Evolutionary conservation across 2,329 filamentous ascomycete genomes (phyloP), one percentile per base, ranked within the genome.

Genomic region (Hirsutella rhossiliensis): DNA sequence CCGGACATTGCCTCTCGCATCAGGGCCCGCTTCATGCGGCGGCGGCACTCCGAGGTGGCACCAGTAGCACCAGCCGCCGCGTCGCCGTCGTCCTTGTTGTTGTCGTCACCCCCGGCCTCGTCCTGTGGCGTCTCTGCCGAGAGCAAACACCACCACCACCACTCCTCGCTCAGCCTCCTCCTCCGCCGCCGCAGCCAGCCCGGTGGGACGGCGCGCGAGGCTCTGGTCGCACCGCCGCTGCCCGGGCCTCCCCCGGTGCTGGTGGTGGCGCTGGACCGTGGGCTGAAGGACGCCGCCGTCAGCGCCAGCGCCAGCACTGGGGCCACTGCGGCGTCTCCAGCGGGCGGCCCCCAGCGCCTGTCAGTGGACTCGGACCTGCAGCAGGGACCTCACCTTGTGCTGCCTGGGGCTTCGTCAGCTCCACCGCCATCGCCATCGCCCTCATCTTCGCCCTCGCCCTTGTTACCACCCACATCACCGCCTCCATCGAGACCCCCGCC

Each of bases 1-100:
- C 52, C 55, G 32, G 67, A 71, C 49, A 55, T 73, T 45, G 65
- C 60, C 52, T 64, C 68, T 49, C 68, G 67, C 49, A 62, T 73
- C 53, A 65, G 66, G 56, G 67, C 67, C 52, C 69, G 64, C 49
- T 65, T 73, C 47, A 58, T 65, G 44, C 59, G 67, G 38, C 52
- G 58, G 47, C 62, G 68, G 50, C 62, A 66, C 45, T 71, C 68
- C 13, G 12, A 13, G 44, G 57, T 59, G 30, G 52, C 60, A 28
- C 58, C 59, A 39, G 62, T 65, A 34, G 50, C 31, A 2, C 13
- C 31, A 34, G 4, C 12, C n/a, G 31, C 31, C 31, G 7, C 31
- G 12, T 17, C 31, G 11, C n/a, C 31, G n/a, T 34, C 31, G 31
- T 34, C 34, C n/a, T n/a, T n/a, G 34, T 37, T 17, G 34, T 5